Evolutionary conservation across 306 rosid species (phyloP), one percentile per base, ranked within the genome.

Genomic region (Pachyrhizus erosus): DNA sequence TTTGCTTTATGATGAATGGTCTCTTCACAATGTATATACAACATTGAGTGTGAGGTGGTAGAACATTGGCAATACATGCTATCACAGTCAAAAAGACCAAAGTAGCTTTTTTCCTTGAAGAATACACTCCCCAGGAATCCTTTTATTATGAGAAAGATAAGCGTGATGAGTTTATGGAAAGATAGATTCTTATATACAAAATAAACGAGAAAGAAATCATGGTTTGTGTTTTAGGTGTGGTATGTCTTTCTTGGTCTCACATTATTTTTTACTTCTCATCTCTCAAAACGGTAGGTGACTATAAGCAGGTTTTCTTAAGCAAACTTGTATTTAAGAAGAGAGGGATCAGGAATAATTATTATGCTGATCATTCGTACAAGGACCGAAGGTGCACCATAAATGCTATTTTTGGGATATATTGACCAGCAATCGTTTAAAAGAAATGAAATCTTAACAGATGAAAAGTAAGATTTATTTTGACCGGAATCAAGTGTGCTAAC

Each of bases 101-200:
- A 77, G 78, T 52, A 17, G 87, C 88, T 85, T 89, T 89, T 52
- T 20, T 57, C 1, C 76, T 40, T 58, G 85, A 70, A 86, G 78
- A 77, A 88, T 88, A 86, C 89, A 82, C 87, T 72, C 27, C 62
- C 23, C 1, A 69, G 83, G 90, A 84, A 87, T 89, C 88, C 89
- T 89, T 86, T 64, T 71, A 70, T 70, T 54, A 51, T 89, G 84
- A 84, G 84, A 34, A 87, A 82, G 57, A 70, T 48, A 39, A 7
- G 13, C 58, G 5, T 45, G 34, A 23, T 62, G 33, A 72, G 23
- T 52, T 75, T 57, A 62, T 43, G 46, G 51, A 78, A 52, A 46
- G 45, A 10, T 62, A 61, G 17, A 31, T 20, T 57, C 31, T 24
- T 60, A 62, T 58, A 26, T 17, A 27, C 45, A 58, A 2, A 14